phyloP scores from a whole-genome alignment of 2,329 filamentous ascomycete genomes.

The Pseudogymnoascus sp. region DNA sequence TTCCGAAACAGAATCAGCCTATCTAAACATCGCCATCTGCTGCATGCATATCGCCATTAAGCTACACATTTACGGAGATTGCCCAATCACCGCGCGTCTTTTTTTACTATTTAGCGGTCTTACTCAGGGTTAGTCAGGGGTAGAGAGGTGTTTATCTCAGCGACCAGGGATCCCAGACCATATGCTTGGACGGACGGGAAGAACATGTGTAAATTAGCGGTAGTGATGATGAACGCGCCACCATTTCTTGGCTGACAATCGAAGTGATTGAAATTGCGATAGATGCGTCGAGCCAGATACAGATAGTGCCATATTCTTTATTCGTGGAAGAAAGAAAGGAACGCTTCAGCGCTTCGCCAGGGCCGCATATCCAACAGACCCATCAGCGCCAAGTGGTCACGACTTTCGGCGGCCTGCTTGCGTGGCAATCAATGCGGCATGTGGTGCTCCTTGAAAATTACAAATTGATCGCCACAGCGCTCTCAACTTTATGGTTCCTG shows the following conservation, averaged over 20 bases:
- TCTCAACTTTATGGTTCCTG: neutral
- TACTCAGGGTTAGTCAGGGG: neutral
- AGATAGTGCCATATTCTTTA: neutral
- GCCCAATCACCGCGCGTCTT: neutral
- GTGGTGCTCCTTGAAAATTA: neutral
- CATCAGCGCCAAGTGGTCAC: neutral
- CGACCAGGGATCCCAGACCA: neutral
- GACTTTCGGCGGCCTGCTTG: neutral
- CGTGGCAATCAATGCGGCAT: neutral
- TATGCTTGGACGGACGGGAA: neutral
- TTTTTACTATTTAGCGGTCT: neutral
- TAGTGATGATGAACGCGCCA: neutral
- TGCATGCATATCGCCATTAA: neutral
- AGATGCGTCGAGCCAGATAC: neutral
- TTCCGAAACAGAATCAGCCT: neutral
- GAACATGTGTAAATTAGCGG: conserved; percentile 1
- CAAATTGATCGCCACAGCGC: conserved; percentile 2
- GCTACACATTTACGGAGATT: neutral
- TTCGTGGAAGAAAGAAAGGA: neutral
- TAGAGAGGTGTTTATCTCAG: neutral
- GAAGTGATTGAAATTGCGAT: conserved; percentile 4
- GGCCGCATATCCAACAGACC: neutral
- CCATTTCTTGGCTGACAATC: neutral
- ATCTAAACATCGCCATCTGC: neutral
- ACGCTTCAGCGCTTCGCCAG: neutral